Evolutionary conservation across 75 land plant genomes (phyloP).

Genomic region (Selaginella moellendorffii): DNA sequence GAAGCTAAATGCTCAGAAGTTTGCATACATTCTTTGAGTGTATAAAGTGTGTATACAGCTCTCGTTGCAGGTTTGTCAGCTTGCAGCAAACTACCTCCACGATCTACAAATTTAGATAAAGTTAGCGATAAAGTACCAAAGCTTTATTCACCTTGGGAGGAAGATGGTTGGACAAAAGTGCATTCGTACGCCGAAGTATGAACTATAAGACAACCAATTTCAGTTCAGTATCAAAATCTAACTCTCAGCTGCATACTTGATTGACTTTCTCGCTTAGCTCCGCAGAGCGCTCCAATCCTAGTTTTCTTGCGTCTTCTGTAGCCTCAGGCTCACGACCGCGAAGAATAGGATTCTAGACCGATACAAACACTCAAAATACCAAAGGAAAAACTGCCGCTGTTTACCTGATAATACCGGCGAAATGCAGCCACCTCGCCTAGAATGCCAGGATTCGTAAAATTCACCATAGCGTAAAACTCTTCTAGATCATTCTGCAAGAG

Average conservation of each 20-base stretch:
- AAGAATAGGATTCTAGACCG: slow-evolving; percentile 54
- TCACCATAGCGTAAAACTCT: slow-evolving; percentile 95
- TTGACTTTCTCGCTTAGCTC: slow-evolving; percentile 91
- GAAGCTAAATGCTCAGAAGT: neutral
- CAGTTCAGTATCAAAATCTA: neutral
- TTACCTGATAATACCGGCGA: slow-evolving; percentile 89
- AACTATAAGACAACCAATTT: slow-evolving; percentile 40
- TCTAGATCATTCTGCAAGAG: slow-evolving; percentile 82
- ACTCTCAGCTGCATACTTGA: no score
- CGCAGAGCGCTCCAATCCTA: slow-evolving; percentile 62
- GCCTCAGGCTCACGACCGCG: slow-evolving; percentile 90
- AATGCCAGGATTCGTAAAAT: slow-evolving; percentile 93
- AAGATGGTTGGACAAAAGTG: slow-evolving; percentile 80
- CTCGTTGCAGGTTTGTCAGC: slow-evolving; percentile 67
- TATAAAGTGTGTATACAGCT: slow-evolving; percentile 75
- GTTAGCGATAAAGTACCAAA: neutral
- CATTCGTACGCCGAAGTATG: slow-evolving; percentile 87
- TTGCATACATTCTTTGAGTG: slow-evolving; percentile 75
- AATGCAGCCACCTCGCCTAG: slow-evolving; percentile 75
- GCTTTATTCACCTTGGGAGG: slow-evolving; percentile 75
- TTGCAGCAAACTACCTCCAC: slow-evolving; percentile 96
- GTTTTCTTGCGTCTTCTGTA: slow-evolving; percentile 53
- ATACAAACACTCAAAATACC: slow-evolving; percentile 1
- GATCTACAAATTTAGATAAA: slow-evolving; percentile 39
- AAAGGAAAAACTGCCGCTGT: neutral